Evolutionary conservation across 805 yeast species (phyloP).

Genomic region (Myxozyma mucilagina): DNA sequence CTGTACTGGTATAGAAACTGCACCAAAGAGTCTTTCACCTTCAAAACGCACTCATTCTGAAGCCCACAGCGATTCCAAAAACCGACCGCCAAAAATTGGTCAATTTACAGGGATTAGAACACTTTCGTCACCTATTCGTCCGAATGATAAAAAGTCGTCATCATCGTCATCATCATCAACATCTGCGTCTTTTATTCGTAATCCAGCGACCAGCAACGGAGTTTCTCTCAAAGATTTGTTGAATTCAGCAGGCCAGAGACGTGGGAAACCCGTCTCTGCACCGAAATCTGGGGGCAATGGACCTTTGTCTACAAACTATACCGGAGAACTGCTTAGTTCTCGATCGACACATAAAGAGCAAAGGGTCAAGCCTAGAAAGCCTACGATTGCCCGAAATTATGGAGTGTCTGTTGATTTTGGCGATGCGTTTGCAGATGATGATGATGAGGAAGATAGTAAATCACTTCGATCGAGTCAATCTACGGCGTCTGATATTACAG

Average conservation of each 20-base stretch:
- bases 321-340: neutral
- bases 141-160: neutral
- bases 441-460: neutral
- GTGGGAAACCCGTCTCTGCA: neutral
- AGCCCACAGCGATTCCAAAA: neutral
- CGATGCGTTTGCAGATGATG: neutral
- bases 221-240: neutral
- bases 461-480: neutral
- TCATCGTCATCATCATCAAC: too few relatives aligned
- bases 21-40: neutral
- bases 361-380: neutral
- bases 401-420: constrained; percentile 1
- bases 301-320: neutral
- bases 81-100: neutral
- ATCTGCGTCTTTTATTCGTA: neutral
- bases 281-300: neutral
- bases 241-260: neutral
- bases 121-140: neutral
- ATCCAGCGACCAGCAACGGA: neutral
- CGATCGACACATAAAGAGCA: neutral
- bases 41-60: neutral
- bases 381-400: neutral
- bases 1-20: neutral
- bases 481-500: neutral
- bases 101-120: neutral